phyloP scores from a whole-genome alignment of 2,329 filamentous ascomycete genomes.

The Talaromyces sp. region DNA sequence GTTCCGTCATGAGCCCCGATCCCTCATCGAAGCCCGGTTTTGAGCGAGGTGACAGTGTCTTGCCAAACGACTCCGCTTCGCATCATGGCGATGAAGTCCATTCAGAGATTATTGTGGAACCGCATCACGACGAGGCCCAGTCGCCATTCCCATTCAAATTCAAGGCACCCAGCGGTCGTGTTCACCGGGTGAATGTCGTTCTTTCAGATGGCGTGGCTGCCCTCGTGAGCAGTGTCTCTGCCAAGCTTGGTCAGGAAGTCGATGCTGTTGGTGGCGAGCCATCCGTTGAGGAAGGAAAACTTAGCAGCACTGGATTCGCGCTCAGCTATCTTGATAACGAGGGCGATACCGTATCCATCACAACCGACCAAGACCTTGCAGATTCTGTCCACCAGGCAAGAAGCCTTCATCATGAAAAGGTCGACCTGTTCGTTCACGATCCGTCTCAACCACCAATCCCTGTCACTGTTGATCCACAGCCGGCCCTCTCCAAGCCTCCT shows the following conservation, averaged over 20 bases:
- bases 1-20: slow-evolving; percentile 80
- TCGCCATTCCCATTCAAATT: slow-evolving; percentile 96
- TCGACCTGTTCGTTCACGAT: slow-evolving; percentile 94
- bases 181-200: slow-evolving; percentile 83
- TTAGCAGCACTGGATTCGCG: slow-evolving; percentile 75
- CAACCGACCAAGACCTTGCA: slow-evolving; percentile 84
- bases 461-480: slow-evolving; percentile 56
- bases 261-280: slow-evolving; percentile 79
- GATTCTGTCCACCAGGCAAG: slow-evolving; percentile 85
- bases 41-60: slow-evolving; percentile 76
- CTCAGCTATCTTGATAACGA: slow-evolving; percentile 96
- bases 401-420: slow-evolving; percentile 76
- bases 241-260: slow-evolving; percentile 79
- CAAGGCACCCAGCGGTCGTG: slow-evolving; percentile 91
- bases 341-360: slow-evolving; percentile 94
- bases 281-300: slow-evolving; percentile 69
- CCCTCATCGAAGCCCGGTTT: slow-evolving; percentile 51
- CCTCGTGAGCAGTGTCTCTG: slow-evolving; percentile 69
- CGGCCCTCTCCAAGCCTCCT: slow-evolving; percentile 42
- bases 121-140: slow-evolving; percentile 53
- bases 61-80: slow-evolving; percentile 90
- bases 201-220: slow-evolving; percentile 75
- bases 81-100: slow-evolving; percentile 81
- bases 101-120: slow-evolving; percentile 56
- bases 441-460: slow-evolving; percentile 81